phyloP scores from a whole-genome alignment of 495 filamentous ascomycete species.

The Podospora sp. region DNA sequence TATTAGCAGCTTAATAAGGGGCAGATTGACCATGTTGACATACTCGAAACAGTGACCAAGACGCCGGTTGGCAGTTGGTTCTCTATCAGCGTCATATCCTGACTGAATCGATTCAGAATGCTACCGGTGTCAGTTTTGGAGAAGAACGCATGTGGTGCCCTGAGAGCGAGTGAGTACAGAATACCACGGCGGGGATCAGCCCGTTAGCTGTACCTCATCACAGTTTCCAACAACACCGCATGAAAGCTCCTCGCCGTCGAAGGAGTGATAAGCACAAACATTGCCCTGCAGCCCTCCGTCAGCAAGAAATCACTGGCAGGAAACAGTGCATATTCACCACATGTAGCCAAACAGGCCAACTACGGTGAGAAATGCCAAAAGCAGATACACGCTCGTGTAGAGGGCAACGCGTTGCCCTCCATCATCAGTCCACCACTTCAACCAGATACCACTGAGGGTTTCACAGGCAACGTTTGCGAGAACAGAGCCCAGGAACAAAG shows the following conservation, averaged over 20 bases:
- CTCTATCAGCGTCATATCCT: constrained; percentile 12
- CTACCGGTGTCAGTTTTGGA: not conserved
- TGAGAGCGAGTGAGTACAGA: not conserved
- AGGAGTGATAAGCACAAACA: not conserved
- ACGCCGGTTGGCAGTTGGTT: not conserved
- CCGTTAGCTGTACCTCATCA: not conserved
- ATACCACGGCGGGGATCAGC: no score
- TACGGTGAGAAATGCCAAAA: not conserved
- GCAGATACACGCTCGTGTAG: not conserved
- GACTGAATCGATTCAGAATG: constrained; percentile 13
- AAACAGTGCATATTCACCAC: not conserved
- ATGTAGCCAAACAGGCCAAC: not conserved
- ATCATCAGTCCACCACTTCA: constrained; percentile 8
- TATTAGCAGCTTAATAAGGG: not conserved
- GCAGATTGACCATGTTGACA: not conserved
- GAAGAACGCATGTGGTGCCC: constrained; percentile 4
- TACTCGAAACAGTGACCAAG: not conserved
- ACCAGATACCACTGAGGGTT: not conserved
- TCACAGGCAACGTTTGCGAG: not conserved
- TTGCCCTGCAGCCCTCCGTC: not conserved
- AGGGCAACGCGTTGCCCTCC: not conserved
- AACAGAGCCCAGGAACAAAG: not conserved
- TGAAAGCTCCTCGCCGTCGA: not conserved
- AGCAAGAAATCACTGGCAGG: no score
- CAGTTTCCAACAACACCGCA: not conserved